phyloP scores from a whole-genome alignment of 805 yeast genomes.

The Nakazawaea molendinolei region DNA sequence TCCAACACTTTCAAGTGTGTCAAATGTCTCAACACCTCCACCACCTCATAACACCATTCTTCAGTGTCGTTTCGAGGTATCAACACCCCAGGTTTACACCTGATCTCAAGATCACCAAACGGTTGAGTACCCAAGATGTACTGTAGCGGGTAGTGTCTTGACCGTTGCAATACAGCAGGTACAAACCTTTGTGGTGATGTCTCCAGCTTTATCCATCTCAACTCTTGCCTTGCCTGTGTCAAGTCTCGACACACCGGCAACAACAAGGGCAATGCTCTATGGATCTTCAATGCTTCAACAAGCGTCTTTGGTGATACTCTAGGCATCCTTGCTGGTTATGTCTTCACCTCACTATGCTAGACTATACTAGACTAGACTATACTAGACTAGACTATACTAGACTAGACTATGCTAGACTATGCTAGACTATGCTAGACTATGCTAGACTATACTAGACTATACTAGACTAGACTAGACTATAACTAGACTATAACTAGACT shows the following conservation, averaged over 20 bases:
- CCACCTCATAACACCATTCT: constrained; percentile 64
- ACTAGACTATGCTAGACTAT: too few relatives aligned
- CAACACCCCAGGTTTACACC: constrained; percentile 58
- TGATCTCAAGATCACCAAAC: constrained; percentile 61
- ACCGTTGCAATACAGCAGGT: constrained; percentile 48
- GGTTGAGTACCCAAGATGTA: constrained; percentile 85
- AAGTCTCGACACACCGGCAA: constrained; percentile 23
- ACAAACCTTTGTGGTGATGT: constrained; percentile 41
- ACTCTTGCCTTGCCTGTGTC: constrained; percentile 45
- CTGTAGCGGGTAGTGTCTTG: constrained; percentile 64
- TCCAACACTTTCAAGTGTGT: constrained; percentile 40
- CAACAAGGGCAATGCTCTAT: constrained; percentile 13
- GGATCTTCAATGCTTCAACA: background rate
- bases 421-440: too few relatives aligned
- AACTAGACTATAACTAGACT: too few relatives aligned
- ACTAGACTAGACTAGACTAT: too few relatives aligned
- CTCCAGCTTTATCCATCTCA: constrained; percentile 58
- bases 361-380: too few relatives aligned
- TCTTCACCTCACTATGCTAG: too few relatives aligned
- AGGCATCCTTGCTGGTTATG: too few relatives aligned
- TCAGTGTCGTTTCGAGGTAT: constrained; percentile 97
- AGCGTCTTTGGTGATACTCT: constrained; percentile 1
- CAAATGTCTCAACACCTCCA: constrained; percentile 27
- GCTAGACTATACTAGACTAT: too few relatives aligned
- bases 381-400: too few relatives aligned